Conservation (phyloP, 2,329 filamentous ascomycete species). For the Helotiales sp. region DNA sequence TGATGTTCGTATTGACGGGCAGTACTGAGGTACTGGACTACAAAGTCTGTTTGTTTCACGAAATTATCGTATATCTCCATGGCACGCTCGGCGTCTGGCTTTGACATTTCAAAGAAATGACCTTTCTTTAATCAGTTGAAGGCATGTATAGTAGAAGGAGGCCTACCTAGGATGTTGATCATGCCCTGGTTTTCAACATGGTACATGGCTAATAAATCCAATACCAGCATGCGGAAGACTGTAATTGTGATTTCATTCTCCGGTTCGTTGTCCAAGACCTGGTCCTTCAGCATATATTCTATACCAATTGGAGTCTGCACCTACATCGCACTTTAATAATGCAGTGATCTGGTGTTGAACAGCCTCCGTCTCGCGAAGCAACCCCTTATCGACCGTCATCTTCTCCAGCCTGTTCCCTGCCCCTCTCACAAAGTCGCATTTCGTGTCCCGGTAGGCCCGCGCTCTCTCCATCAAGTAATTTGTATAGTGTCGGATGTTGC, state of each 20-base stretch:
- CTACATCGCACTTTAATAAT: slow-evolving; percentile 84
- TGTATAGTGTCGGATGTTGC: slow-evolving; percentile 90
- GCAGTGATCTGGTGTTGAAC: slow-evolving; percentile 87
- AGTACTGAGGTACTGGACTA: slow-evolving; percentile 85
- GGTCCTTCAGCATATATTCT: slow-evolving; percentile 24
- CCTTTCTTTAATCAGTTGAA: slow-evolving; percentile 49
- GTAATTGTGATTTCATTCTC: slow-evolving; percentile 97
- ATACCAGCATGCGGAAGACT: slow-evolving; percentile 85
- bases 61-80: slow-evolving; percentile 92
- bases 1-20: slow-evolving; percentile 90
- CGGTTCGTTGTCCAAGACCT: slow-evolving; percentile 84
- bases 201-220: slow-evolving; percentile 87
- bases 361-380: slow-evolving; percentile 86
- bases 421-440: slow-evolving; percentile 84
- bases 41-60: slow-evolving; percentile 85
- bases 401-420: slow-evolving; percentile 83
- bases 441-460: slow-evolving; percentile 78
- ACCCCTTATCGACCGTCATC: slow-evolving; percentile 84
- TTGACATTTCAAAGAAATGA: slow-evolving; percentile 98
- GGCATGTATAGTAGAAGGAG: not conserved
- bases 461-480: slow-evolving; percentile 83
- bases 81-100: slow-evolving; percentile 86
- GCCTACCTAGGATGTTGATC: slow-evolving; percentile 89
- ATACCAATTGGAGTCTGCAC: slow-evolving; percentile 37
- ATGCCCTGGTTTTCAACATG: slow-evolving; percentile 95